phyloP scores from a whole-genome alignment of 2,329 filamentous ascomycete species.

The Septoria petroselini region DNA sequence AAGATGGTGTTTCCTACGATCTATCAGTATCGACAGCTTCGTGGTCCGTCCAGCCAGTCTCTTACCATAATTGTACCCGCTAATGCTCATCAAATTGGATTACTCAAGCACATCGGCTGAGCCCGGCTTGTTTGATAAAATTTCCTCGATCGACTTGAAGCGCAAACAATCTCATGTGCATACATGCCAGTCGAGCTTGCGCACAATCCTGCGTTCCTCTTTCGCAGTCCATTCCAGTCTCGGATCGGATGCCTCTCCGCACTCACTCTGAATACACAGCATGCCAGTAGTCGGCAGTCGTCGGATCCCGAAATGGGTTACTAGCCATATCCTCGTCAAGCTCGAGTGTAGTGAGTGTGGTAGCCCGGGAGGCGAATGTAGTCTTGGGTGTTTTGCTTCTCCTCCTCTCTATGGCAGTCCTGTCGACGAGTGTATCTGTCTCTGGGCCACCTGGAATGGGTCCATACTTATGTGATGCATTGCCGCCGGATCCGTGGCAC shows the following conservation, averaged over 20 bases:
- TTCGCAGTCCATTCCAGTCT: slow-evolving; percentile 43
- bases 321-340: background rate
- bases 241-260: slow-evolving; percentile 48
- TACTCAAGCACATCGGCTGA: slow-evolving; percentile 25
- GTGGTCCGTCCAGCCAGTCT: too few species aligned
- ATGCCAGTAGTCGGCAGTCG: slow-evolving; percentile 52
- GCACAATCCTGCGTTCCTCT: slow-evolving; percentile 41
- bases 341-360: background rate
- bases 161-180: slow-evolving; percentile 24
- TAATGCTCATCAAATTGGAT: slow-evolving; percentile 25
- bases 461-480: too few species aligned
- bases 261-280: slow-evolving; percentile 54
- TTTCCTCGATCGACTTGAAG: slow-evolving; percentile 29
- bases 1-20: slow-evolving; percentile 23
- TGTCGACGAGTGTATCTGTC: too few species aligned
- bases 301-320: slow-evolving; percentile 49
- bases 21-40: background rate
- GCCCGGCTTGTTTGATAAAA: slow-evolving; percentile 24
- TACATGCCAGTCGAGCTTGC: slow-evolving; percentile 26
- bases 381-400: too few species aligned
- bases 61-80: slow-evolving; percentile 31
- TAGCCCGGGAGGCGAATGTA: too few species aligned
- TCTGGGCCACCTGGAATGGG: too few species aligned
- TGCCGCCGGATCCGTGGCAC: too few species aligned
- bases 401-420: too few species aligned